Percentiles rank a stretch among this genome's conserved stretches.
These are phyloP conservation scores for Penicillium thymicola DNA, from an alignment of 2,329 filamentous ascomycete genomes.

Conservation along the genomic window DNA sequence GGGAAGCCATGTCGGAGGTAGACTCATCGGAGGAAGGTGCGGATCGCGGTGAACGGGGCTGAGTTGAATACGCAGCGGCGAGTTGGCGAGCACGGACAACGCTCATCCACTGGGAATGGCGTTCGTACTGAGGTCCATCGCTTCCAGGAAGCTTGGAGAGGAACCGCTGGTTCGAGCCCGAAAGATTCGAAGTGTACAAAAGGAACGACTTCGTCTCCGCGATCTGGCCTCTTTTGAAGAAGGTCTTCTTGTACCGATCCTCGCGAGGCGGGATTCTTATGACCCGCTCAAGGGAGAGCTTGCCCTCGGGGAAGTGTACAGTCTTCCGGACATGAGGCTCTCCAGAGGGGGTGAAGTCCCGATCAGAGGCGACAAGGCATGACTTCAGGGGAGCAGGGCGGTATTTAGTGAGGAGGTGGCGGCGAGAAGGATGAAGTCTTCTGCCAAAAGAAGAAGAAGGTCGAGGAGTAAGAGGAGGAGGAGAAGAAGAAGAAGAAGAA, in stretches of 20 bases:
- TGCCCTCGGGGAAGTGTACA: not conserved
- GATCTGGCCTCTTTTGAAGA: not conserved
- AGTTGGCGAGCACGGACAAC: not conserved
- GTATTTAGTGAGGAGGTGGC: not conserved
- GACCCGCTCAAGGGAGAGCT: not conserved
- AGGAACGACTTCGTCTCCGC: not conserved
- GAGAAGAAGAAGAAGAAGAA: not conserved
- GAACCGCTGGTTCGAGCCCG: not conserved
- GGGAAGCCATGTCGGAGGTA: not conserved
- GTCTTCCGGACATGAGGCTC: not conserved
- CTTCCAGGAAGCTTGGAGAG: not conserved
- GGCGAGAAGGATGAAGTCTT: not conserved
- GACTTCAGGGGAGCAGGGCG: not conserved
- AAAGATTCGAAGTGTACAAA: not conserved
- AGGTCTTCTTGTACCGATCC: not conserved
- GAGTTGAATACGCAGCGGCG: not conserved
- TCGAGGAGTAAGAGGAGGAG: too few species aligned
- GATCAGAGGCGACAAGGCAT: not conserved
- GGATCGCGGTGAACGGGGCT: not conserved
- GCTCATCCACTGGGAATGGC: not conserved
- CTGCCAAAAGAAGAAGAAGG: not conserved
- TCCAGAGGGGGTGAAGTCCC: not conserved
- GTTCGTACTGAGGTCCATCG: not conserved
- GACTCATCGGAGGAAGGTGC: not conserved
- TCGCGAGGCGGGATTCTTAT: not conserved